Conservation (phyloP, 2,329 filamentous ascomycete species). For the Tolypocladium ovalisporum region DNA sequence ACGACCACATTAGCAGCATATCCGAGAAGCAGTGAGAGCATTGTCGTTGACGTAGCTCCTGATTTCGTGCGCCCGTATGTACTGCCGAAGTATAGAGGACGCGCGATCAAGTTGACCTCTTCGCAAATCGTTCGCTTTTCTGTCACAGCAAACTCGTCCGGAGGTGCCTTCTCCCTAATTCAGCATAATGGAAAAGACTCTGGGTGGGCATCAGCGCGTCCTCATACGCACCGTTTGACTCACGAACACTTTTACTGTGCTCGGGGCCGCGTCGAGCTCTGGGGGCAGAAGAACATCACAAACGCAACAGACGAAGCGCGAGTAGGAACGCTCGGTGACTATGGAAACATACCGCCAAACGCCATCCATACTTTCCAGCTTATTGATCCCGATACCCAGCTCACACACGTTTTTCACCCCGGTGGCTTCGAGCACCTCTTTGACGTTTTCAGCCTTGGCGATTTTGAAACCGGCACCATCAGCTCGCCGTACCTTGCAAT, state of each 20-base stretch:
- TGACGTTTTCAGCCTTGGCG: constrained; percentile 6
- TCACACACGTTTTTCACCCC: constrained; percentile 12
- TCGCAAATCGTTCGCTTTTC: constrained; percentile 12
- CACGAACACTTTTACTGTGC: constrained; percentile 14
- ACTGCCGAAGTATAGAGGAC: constrained; percentile 11
- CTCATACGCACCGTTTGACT: constrained; percentile 6
- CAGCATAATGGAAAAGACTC: constrained; percentile 9
- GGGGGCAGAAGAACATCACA: constrained; percentile 8
- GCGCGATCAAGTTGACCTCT: constrained; percentile 9
- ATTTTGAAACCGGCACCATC: constrained; percentile 3
- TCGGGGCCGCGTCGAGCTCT: constrained; percentile 10
- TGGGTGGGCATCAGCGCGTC: constrained; percentile 8
- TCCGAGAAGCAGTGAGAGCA: constrained; percentile 1
- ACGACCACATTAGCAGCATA: background rate
- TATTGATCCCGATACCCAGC: constrained; percentile 10
- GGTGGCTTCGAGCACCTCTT: constrained; percentile 12
- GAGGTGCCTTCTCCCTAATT: constrained; percentile 10
- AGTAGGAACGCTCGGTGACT: constrained; percentile 9
- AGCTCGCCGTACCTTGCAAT: constrained; percentile 8
- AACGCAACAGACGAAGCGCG: constrained; percentile 9
- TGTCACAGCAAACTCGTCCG: constrained; percentile 11
- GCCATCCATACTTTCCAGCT: constrained; percentile 13
- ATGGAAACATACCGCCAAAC: constrained; percentile 9
- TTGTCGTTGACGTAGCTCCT: constrained; percentile 9
- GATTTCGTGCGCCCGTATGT: constrained; percentile 12